Evolutionary conservation across 2,329 filamentous ascomycete species (phyloP), one percentile per base, ranked within the genome.

Genomic region (Purpureocillium takamizusanense): DNA sequence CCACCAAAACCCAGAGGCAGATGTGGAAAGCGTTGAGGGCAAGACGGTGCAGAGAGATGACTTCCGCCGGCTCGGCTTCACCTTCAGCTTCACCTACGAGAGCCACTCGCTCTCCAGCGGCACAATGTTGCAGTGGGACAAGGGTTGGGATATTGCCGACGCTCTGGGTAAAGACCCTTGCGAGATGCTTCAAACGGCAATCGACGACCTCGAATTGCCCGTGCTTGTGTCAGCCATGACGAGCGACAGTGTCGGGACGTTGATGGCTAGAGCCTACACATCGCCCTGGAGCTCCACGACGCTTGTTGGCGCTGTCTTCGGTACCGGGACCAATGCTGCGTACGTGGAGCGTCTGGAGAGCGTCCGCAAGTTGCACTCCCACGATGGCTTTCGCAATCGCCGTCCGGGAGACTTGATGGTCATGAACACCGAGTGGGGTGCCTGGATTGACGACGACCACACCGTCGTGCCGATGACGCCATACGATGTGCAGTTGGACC

Each of bases 391-490:
- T 43, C 78, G 82, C 54, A 67, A 63, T 35, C 72, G 67, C 2
- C 81, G 80, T 0, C 21, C 21, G 6, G 21, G 21, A 25, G 78
- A 80, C 16, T 70, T 84, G 48, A 87, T 88, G 83, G 79, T 88
- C 43, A 71, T 89, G 54, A 89, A 88, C 57, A 82, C 81, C 2
- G 84, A 89, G 63, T 89, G 84, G 83, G 84, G 84, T 42, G 83
- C 13, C 17, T 33, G 79, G 43, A 88, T 88, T 51, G 84, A 88
- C 61, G 85, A 84, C 57, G 66, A 71, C 16, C 66, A 86, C 31
- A 74, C 69, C 41, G 79, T 83, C 6, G 65, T 88, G n/a, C 83
- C 83, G 9, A 74, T 72, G 46, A 88, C 83, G 0, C 61, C 68
- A 3, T 87, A 83, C 54, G 84, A 89, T 54, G 55, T 64, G 27